Percentiles rank a stretch among this genome's conserved stretches.
Conservation (phyloP, 1,284 basidiomycete species). For the Schizophyllum commune region DNA sequence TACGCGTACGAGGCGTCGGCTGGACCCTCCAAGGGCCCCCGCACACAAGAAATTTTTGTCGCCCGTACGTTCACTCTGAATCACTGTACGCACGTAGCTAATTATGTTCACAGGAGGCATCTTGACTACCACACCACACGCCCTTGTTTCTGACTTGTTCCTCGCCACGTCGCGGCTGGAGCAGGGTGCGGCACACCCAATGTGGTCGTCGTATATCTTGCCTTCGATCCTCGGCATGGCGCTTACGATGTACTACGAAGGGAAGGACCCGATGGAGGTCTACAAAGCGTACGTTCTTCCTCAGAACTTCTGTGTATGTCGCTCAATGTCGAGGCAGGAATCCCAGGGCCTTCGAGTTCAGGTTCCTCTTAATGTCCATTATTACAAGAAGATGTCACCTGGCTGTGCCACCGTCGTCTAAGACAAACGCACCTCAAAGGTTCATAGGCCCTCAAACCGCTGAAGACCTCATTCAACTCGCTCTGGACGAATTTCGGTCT, state of each 20-base stretch:
- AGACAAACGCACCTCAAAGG: too few species aligned
- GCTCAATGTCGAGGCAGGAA: conserved; percentile 15
- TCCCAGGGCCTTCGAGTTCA: conserved; percentile 28
- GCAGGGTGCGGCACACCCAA: conserved; percentile 46
- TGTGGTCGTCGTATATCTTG: conserved; percentile 58
- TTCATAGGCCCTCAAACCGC: too few species aligned
- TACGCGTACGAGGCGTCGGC: neutral
- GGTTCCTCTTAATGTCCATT: conserved; percentile 38
- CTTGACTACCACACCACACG: conserved; percentile 54
- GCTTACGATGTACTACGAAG: conserved; percentile 22
- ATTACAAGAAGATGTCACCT: conserved; percentile 35
- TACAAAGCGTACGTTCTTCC: conserved; percentile 24
- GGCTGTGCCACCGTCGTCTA: neutral
- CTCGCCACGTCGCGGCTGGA: conserved; percentile 37
- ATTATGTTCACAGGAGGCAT: conserved; percentile 46
- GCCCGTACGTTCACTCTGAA: neutral
- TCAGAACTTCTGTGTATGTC: neutral
- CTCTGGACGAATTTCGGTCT: neutral
- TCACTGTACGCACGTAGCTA: neutral
- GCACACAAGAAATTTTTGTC: neutral
- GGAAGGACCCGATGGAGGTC: conserved; percentile 25
- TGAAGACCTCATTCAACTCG: neutral
- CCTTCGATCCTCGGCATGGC: conserved; percentile 51
- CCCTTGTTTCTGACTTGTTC: conserved; percentile 41
- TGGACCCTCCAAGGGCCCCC: neutral